phyloP scores from a whole-genome alignment of 441 rosid species.

The Adansonia grandidieri region DNA sequence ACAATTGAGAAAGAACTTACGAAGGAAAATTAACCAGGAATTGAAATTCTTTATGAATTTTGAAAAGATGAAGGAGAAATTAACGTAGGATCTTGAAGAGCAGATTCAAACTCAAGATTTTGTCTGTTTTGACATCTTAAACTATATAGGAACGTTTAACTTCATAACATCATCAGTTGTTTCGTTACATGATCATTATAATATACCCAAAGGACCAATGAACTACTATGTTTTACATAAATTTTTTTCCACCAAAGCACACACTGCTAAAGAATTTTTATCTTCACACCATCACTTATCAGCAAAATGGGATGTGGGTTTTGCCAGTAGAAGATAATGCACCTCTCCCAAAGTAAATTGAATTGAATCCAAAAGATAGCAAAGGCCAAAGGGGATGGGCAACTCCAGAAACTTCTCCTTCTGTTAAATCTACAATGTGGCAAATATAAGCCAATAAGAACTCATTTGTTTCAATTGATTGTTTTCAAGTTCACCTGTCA shows the following conservation, averaged over 20 bases:
- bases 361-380: not conserved
- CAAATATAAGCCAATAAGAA: not conserved
- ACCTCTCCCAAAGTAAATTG: not conserved
- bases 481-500: not conserved
- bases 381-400: not conserved
- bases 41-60: not conserved
- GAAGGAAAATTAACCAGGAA: not conserved
- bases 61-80: not conserved
- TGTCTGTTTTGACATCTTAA: too few species aligned
- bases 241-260: too few species aligned
- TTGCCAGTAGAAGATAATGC: not conserved
- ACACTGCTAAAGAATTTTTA: not conserved
- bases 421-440: not conserved
- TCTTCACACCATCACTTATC: not conserved
- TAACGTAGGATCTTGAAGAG: too few species aligned
- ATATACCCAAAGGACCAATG: too few species aligned
- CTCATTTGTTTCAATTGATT: not conserved
- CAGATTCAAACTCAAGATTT: not conserved
- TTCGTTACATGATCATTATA: too few species aligned
- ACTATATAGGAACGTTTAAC: not conserved
- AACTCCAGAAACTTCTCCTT: not conserved
- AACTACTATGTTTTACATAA: too few species aligned
- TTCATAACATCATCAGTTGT: too few species aligned
- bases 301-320: not conserved
- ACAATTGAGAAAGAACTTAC: not conserved